Evolutionary conservation across 2,329 filamentous ascomycete species (phyloP).

Genomic region (Epichloe festucae): DNA sequence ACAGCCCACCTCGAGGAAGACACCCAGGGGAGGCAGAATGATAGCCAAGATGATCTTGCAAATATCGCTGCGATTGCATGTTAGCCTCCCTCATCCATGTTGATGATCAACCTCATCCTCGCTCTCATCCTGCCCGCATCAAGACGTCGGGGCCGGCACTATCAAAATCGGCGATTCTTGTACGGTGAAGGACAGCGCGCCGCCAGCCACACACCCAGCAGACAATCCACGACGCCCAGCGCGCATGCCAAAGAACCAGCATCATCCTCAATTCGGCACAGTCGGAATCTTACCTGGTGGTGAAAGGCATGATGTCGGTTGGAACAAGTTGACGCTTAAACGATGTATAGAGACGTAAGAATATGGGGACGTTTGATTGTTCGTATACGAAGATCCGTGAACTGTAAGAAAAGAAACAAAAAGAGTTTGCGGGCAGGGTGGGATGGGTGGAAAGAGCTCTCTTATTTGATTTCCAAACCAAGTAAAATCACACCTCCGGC

Average conservation of each 20-base stretch:
- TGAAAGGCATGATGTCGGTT: slow-evolving; percentile 42
- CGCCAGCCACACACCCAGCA: neutral
- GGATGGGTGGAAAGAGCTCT: neutral
- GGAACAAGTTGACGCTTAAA: neutral
- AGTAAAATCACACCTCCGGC: neutral
- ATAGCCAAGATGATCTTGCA: slow-evolving; percentile 72
- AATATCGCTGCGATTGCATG: slow-evolving; percentile 31
- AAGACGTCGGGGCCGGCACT: neutral
- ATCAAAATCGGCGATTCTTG: neutral
- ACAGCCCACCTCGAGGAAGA: slow-evolving; percentile 89
- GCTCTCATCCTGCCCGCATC: neutral
- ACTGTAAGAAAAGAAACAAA: neutral
- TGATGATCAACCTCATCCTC: neutral
- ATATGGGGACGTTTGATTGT: neutral
- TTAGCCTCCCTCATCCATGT: neutral
- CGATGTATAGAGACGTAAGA: neutral
- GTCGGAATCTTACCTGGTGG: slow-evolving; percentile 34
- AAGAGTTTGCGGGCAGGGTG: neutral
- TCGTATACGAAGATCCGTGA: neutral
- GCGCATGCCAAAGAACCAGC: neutral
- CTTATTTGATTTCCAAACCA: neutral
- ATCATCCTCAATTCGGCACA: neutral
- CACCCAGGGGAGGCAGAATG: slow-evolving; percentile 78
- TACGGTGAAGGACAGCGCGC: neutral
- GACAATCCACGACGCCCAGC: neutral